Percentiles rank a stretch among this genome's conserved stretches.
Evolutionary conservation across 2,329 filamentous ascomycete genomes (phyloP).

Genomic region (Colletotrichum acutatum): DNA sequence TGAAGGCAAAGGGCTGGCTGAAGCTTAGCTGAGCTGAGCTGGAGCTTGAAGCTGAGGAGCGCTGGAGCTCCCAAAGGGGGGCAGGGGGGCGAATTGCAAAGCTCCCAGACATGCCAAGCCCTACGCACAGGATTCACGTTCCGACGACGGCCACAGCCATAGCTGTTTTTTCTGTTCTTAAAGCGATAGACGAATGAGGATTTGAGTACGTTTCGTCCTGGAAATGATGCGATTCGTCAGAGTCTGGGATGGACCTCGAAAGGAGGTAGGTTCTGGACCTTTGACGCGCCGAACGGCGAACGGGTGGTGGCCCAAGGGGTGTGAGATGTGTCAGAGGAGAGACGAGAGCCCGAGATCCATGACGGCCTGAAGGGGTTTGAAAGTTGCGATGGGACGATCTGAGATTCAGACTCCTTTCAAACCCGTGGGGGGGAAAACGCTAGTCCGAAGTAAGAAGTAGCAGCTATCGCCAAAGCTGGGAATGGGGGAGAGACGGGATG

Average conservation of each 20-base stretch:
- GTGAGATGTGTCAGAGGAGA: conserved; percentile 1
- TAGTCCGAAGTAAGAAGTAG: too few relatives aligned
- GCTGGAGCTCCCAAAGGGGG: too few relatives aligned
- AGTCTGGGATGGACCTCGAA: background rate
- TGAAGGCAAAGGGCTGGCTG: background rate
- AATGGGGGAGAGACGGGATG: background rate
- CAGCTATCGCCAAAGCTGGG: background rate
- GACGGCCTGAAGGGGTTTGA: background rate
- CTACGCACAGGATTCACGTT: background rate
- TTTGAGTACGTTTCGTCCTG: background rate
- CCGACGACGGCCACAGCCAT: background rate
- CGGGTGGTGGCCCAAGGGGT: background rate
- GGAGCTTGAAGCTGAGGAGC: background rate
- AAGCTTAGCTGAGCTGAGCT: background rate
- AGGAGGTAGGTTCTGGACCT: background rate
- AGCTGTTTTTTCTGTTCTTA: background rate
- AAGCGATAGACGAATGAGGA: background rate
- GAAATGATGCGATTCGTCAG: background rate
- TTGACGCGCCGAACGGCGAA: background rate
- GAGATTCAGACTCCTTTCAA: too few relatives aligned
- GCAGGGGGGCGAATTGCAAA: background rate
- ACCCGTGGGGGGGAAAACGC: background rate
- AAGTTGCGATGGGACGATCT: background rate
- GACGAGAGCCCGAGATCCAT: background rate
- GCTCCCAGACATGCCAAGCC: background rate